Evolutionary conservation across 2,329 filamentous ascomycete genomes (phyloP).

Genomic region (Aspergillus novoparasiticus): DNA sequence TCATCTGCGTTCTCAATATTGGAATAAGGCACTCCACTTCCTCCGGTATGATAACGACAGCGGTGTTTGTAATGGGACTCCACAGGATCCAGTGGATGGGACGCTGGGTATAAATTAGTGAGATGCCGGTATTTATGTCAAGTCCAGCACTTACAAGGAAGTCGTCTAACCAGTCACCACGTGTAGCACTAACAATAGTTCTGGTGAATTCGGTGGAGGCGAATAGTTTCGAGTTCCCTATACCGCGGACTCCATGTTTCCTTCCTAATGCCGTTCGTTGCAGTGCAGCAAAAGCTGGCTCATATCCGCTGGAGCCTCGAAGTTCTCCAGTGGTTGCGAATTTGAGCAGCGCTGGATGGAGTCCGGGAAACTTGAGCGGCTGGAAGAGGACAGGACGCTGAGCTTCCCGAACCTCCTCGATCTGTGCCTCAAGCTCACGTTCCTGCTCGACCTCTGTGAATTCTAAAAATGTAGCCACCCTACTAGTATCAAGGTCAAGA

Average conservation of each 20-base stretch:
- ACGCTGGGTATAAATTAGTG: slow-evolving; percentile 11
- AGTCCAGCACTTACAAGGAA: slow-evolving; percentile 11
- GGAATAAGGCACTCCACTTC: slow-evolving; percentile 62
- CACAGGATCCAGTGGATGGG: slow-evolving; percentile 65
- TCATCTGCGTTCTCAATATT: slow-evolving; percentile 32
- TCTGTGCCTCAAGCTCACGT: slow-evolving; percentile 61
- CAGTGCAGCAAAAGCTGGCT: slow-evolving; percentile 10
- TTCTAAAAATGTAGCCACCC: slow-evolving; percentile 51
- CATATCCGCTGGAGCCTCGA: not conserved
- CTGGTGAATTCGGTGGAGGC: slow-evolving; percentile 13
- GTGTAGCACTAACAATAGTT: slow-evolving; percentile 11
- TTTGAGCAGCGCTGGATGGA: slow-evolving; percentile 49
- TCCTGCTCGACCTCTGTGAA: slow-evolving; percentile 63
- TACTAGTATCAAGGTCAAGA: slow-evolving; percentile 38
- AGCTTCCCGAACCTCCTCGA: slow-evolving; percentile 59
- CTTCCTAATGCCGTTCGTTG: slow-evolving; percentile 10
- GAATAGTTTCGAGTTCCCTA: not conserved
- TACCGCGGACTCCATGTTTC: slow-evolving; percentile 9
- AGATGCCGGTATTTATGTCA: not conserved
- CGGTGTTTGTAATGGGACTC: slow-evolving; percentile 50
- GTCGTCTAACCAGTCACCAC: slow-evolving; percentile 8
- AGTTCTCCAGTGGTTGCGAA: slow-evolving; percentile 12
- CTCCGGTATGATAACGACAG: slow-evolving; percentile 63
- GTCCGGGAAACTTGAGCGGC: slow-evolving; percentile 46
- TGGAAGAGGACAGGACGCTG: slow-evolving; percentile 49